Evolutionary conservation across 2,329 filamentous ascomycete species (phyloP), one percentile per base, ranked within the genome.

Genomic region (Fusarium proliferatum): DNA sequence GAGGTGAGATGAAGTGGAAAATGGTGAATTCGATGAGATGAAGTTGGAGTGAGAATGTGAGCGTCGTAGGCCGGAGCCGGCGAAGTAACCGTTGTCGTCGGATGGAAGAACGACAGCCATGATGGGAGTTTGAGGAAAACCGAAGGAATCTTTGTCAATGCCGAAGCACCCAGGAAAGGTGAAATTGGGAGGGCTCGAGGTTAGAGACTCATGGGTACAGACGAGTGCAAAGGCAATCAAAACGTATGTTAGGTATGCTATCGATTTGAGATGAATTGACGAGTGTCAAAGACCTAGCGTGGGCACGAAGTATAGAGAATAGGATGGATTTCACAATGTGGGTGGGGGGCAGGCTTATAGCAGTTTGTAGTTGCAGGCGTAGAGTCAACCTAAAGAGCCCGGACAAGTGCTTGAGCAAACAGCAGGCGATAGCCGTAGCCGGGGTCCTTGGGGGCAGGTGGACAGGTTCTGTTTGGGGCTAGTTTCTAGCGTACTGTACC

Each of bases 21-120:
- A 87, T 30, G 79, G 78, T 8, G 83, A 79, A 30, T 83, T 81
- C 59, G 82, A 82, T 13, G 85, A 81, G 68, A 83, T 80, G 61
- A 91, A 89, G 74, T 87, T 89, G 57, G 87, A 85, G 74, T 90
- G 88, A 6, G 90, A 91, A 72, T 90, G 88, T 17, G 90, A 91
- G 67, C 90, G 87, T 72, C 86, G 87, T 75, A 91, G 80, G 30
- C 85, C 80, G 55, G 87, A 85, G 21, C 88, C 82, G 49, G 85
- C 84, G 80, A 91, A 91, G 79, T 88, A 88, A 75, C 83, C 84
- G 72, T 83, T 86, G 77, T 91, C 89, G 76, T 91, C 89, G 21
- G 88, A 86, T 48, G 85, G 79, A 68, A 90, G 82, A 74, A 89
- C 88, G 73, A 88, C 86, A 43, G 88, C 88, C 88, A 90, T 90